Percentiles rank a stretch among this genome's conserved stretches.
Evolutionary conservation across 108 stramenopile genomes (phyloP).

Genomic region (Fistulifera pelliculosa): DNA sequence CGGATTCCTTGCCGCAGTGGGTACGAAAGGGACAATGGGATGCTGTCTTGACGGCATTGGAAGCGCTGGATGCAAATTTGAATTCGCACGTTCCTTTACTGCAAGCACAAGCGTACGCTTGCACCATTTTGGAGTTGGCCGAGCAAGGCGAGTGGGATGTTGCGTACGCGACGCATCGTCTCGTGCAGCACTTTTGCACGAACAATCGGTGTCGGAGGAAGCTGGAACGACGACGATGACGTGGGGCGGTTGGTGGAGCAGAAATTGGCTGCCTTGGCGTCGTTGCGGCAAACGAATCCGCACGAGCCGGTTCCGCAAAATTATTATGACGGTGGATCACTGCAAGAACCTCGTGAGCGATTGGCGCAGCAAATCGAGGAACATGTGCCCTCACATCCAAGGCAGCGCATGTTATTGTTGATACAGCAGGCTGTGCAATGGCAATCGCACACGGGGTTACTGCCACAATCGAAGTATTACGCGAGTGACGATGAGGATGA

Average conservation of each 20-base stretch:
- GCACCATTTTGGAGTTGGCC: constrained; percentile 38
- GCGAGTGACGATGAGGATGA: constrained; percentile 30
- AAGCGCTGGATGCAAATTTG: constrained; percentile 23
- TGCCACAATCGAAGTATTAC: constrained; percentile 39
- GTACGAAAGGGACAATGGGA: constrained; percentile 54
- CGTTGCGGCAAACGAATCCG: constrained; percentile 22
- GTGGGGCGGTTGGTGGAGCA: constrained; percentile 46
- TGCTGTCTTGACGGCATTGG: constrained; percentile 29
- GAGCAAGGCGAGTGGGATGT: constrained; percentile 33
- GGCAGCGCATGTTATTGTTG: constrained; percentile 64
- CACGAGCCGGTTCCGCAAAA: constrained; percentile 22
- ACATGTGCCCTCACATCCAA: constrained; percentile 53
- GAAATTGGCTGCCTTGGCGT: constrained; percentile 47
- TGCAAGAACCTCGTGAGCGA: constrained; percentile 40
- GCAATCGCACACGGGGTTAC: constrained; percentile 64
- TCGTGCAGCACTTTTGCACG: constrained; percentile 28
- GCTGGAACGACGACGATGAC: constrained; percentile 18
- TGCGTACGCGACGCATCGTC: constrained; percentile 33
- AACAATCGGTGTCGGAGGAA: constrained; percentile 3
- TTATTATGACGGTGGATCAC: constrained; percentile 33
- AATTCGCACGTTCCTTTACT: constrained; percentile 21
- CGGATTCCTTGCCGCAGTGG: constrained; percentile 11
- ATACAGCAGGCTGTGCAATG: constrained; percentile 88
- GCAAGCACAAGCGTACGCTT: constrained; percentile 36
- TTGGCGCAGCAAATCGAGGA: constrained; percentile 47